Base-by-base conservation (phyloP, 805 yeast species). In the Schwanniomyces polymorphus region DNA sequence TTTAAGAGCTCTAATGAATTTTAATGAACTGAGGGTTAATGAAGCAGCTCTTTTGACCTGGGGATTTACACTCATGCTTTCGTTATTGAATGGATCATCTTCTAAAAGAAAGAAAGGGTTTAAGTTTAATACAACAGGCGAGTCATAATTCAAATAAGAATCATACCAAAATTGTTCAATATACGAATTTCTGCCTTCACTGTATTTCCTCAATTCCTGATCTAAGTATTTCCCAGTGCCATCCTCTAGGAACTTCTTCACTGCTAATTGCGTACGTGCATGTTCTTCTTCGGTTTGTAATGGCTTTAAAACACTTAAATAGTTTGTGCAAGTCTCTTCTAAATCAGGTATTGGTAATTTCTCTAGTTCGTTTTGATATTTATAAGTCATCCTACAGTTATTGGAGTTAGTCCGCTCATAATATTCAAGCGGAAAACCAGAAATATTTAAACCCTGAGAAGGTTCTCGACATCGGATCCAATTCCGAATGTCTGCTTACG, bases 81-180 rank as follows among this genome's bases (percentile, higher is more conserved):
- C 81, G 45, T 80, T 74, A 29, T 85, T 80, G 58, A 94, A 88
- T 1, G 97, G 96, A 58, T 91, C 97, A 60, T 91, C 97, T 63
- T 91, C 96, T 50, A 91, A 76, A 56, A 90, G 79, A 64, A 91
- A 90, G 61, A 88, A 91, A 0, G 97, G 97, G 59, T 91, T 91
- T 56, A 91, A 78, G 65, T 91, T 91, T 51, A 91, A 75, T n/a
- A 91, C 97, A 34, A 91, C 96, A 0, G 94, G 91, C 9, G 88
- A 84, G 64, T 91, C 97, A 64, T 87, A 88, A 64, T 85, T 85
- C 54, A 91, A 74, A 64, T 91, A 91, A 1, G 96, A 82, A 62
- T 91, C 97, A 65, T 81, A 91, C 97, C 97, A 91, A 64, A 91
- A 91, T 65, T 91, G 96, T 67, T 91, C 97, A 52, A 91, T 91